Base-by-base conservation (phyloP, 1,284 basidiomycete genomes). In the Sphaerobolus stellatus region DNA sequence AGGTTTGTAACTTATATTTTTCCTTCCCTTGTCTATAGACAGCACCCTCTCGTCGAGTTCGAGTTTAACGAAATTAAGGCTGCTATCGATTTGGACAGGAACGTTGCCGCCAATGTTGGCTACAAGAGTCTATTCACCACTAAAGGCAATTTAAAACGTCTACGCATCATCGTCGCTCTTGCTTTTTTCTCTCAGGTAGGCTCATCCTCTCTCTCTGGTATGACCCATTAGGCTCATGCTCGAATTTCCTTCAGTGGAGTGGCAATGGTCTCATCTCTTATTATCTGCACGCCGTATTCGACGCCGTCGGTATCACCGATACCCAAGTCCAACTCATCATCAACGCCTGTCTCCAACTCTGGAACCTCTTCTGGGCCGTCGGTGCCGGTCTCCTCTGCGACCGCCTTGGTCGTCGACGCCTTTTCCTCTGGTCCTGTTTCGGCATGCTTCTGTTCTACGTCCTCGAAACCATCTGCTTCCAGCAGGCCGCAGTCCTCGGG, bases 1-100 rank as follows among this genome's bases (percentile, higher is more conserved):
- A 50, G n/a, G 11, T 33, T 4, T 36, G 38, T 8, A 25, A 16
- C 18, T 47, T 22, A 31, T 34, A 18, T 18, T 51, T 16, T 54
- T 9, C 14, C 31, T 11, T 33, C 25, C 36, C 13, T 54, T n/a
- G n/a, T n/a, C 22, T 40, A 22, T 43, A 81, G 81, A 46, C 68
- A 83, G 18, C 86, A 90, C 66, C 79, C 83, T 3, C 79, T 91
- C 24, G 84, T 91, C 29, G 72, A 79, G 56, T 86, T 84, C 62
- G 88, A 92, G 66, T 86, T 81, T 61, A 75, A 84, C 59, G 88
- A 90, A 72, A 92, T 92, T 73, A 86, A 82, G 70, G 75, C 83
- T n/a, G 83, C 86, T 25, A 77, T 89, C 51, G 78, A 81, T 5
- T 75, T 84, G 56, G 86, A 89, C 62, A 75, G 78, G 48, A 73